Evolutionary conservation across 2,329 filamentous ascomycete species (phyloP), one percentile per base, ranked within the genome.

Genomic region (Botryotinia globosa): DNA sequence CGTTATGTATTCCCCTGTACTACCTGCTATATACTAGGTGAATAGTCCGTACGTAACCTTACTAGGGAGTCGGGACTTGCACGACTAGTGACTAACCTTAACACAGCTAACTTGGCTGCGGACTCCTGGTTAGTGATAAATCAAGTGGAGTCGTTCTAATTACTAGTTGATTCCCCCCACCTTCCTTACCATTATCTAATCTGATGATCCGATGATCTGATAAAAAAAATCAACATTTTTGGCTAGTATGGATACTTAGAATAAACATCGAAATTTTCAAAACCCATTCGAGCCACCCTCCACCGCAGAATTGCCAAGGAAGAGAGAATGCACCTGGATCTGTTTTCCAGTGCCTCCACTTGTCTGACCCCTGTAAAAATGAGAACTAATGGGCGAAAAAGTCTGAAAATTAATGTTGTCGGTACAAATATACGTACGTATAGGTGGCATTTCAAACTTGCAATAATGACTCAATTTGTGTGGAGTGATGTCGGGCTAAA

Each of bases 131-230:
- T n/a, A 62, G 34, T n/a, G 58, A 25, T 16, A 39, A 37, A n/a
- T 20, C 16, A 29, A 62, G 37, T 42, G 37, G 34, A 62, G 22
- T 29, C 29, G 5, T 54, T 22, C 3, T 64, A 34, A 22, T 16
- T 18, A 5, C 62, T 48, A 65, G 62, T 32, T 51, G 25, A 6
- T n/a, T n/a, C 32, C 8, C 25, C 45, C 9, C 44, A 65, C 45
- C 61, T n/a, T 22, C 37, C n/a, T 20, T 59, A 44, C 39, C 29
- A 69, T 51, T 74, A 74, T 74, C 73, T 74, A 69, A 74, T 74
- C 73, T 72, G 73, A 74, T 74, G 70, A 74, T 69, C 67, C 39
- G 67, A 62, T 69, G 59, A 69, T 69, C 66, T 69, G 66, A 69
- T 69, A 61, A 61, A 61, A 69, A 45, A 32, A 56, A 32, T 67